Conservation (phyloP, 768 basidiomycete genomes). For the Gloeophyllum trabeum region DNA sequence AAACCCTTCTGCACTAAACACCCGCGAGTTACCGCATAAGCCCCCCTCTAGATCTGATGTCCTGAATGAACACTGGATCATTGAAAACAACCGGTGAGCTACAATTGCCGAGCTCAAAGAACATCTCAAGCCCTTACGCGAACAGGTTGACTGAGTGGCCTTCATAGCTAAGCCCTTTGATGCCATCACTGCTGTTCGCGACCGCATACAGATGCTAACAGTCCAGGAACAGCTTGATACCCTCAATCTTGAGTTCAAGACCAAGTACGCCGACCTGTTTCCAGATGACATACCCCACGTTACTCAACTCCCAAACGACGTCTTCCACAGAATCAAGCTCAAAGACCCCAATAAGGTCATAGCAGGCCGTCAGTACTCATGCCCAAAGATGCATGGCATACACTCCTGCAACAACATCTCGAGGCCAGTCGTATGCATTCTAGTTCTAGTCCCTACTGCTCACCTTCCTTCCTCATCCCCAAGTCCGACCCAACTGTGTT, state of each 20-base stretch:
- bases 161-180: not conserved
- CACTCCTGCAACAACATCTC: conserved; percentile 21
- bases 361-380: conserved; percentile 16
- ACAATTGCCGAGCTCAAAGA: no score
- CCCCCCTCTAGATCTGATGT: no score
- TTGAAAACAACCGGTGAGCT: not conserved
- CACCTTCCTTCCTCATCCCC: conserved; percentile 26
- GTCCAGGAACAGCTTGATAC: not conserved
- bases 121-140: not conserved
- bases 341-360: conserved; percentile 18
- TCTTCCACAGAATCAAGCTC: conserved; percentile 10
- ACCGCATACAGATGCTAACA: not conserved
- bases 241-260: not conserved
- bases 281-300: conserved; percentile 12
- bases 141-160: not conserved
- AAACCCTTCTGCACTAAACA: no score
- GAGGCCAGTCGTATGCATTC: conserved; percentile 18
- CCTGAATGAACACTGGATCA: no score
- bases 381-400: conserved; percentile 21
- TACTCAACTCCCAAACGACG: conserved; percentile 6
- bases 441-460: conserved; percentile 18
- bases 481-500: conserved; percentile 19
- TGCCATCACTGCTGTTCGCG: not conserved
- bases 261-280: conserved; percentile 8
- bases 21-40: no score